Conservation (phyloP, 2,329 filamentous ascomycete genomes). For the Pestalotiopsis fici region DNA sequence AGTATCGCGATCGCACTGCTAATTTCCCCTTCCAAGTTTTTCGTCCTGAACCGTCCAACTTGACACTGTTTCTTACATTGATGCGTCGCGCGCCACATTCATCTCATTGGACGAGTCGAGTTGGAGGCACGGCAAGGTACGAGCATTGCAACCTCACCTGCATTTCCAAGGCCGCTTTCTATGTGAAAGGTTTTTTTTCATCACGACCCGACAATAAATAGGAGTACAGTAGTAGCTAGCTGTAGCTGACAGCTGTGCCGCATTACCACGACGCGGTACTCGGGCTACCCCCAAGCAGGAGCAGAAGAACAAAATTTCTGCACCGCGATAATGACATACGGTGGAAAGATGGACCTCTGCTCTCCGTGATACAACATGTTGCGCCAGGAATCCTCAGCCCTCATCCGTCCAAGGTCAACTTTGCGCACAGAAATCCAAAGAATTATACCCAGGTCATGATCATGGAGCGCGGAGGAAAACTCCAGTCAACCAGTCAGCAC, state of each 20-base stretch:
- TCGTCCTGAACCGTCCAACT: neutral
- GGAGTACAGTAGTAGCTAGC: neutral
- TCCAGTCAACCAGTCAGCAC: no score
- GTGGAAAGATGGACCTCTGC: neutral
- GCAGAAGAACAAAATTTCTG: neutral
- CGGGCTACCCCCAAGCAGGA: neutral
- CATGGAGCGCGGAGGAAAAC: neutral
- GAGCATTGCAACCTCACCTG: conserved; percentile 8
- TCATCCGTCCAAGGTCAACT: neutral
- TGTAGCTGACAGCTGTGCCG: neutral
- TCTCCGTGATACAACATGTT: neutral
- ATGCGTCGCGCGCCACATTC: neutral
- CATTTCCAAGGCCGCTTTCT: neutral
- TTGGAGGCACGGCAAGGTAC: conserved; percentile 1
- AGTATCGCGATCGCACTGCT: neutral
- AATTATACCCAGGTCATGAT: neutral
- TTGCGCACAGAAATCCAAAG: neutral
- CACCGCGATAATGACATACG: neutral
- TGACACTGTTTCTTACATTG: neutral
- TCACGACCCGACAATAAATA: neutral
- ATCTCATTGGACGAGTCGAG: conserved; percentile 3
- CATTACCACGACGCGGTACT: neutral
- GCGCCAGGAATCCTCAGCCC: neutral
- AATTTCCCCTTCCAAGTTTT: conserved; percentile 12
- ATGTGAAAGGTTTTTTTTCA: neutral